Evolutionary conservation across 2,329 filamentous ascomycete species (phyloP).

Genomic region (Cordyceps javanica): DNA sequence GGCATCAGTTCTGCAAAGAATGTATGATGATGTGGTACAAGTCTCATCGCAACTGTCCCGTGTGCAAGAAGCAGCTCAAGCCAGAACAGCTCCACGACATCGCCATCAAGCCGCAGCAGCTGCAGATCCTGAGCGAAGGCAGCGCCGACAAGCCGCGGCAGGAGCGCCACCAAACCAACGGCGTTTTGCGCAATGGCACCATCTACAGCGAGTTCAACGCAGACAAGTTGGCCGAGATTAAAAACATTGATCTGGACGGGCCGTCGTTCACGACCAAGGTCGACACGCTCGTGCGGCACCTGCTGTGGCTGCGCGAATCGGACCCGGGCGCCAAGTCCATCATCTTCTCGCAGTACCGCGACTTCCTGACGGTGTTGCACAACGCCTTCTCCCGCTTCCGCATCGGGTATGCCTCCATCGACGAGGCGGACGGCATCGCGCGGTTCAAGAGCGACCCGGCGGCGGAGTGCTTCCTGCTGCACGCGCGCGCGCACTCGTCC

Average conservation of each 20-base stretch:
- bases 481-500: conserved; percentile 81
- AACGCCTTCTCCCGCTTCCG: conserved; percentile 64
- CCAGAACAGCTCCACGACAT: conserved; percentile 74
- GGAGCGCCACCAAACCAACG: conserved; percentile 24
- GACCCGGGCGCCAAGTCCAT: conserved; percentile 87
- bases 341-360: conserved; percentile 83
- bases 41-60: conserved; percentile 69
- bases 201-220: conserved; percentile 77
- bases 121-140: conserved; percentile 53
- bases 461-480: conserved; percentile 78
- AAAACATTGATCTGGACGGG: conserved; percentile 66
- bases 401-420: conserved; percentile 69
- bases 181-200: conserved; percentile 46
- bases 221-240: conserved; percentile 70
- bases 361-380: conserved; percentile 70
- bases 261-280: conserved; percentile 85
- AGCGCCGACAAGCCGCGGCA: conserved; percentile 14
- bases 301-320: conserved; percentile 76
- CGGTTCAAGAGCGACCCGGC: conserved; percentile 69
- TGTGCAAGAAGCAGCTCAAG: conserved; percentile 69
- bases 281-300: conserved; percentile 72
- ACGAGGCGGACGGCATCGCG: conserved; percentile 61
- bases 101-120: conserved; percentile 68
- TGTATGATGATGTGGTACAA: conserved; percentile 78
- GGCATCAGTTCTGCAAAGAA: conserved; percentile 86